Conservation (phyloP, 495 filamentous ascomycete species). For the Podospora australis region DNA sequence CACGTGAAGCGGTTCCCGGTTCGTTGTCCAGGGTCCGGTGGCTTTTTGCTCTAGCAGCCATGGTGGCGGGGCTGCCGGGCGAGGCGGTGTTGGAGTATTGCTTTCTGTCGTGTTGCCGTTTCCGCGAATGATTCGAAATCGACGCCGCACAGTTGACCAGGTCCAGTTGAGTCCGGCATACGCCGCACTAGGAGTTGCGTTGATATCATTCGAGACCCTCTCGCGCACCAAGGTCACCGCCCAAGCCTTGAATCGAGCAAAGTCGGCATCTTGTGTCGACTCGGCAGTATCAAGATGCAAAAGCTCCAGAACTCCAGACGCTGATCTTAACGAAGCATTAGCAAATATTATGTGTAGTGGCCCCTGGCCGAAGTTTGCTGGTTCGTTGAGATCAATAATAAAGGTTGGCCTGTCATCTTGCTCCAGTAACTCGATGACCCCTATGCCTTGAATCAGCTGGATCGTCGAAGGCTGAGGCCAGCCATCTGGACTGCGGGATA, state of each 20-base stretch:
- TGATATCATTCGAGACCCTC: conserved; percentile 31
- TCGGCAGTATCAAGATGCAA: conserved; percentile 41
- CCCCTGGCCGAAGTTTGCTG: conserved; percentile 44
- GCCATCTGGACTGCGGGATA: conserved; percentile 37
- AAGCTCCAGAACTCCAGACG: conserved; percentile 40
- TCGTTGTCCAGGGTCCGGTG: conserved; percentile 23
- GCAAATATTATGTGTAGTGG: conserved; percentile 51
- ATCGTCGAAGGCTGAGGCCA: conserved; percentile 32
- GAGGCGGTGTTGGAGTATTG: conserved; percentile 29
- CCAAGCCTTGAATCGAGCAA: conserved; percentile 58
- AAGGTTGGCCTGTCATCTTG: conserved; percentile 63
- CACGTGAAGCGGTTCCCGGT: conserved; percentile 15
- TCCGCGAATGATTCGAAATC: conserved; percentile 56
- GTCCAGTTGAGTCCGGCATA: conserved; percentile 57
- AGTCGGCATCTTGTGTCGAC: conserved; percentile 31
- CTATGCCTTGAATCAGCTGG: conserved; percentile 50
- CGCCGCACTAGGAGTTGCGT: conserved; percentile 43
- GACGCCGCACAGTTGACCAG: conserved; percentile 54
- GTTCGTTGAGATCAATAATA: conserved; percentile 54
- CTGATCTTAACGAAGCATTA: conserved; percentile 51
- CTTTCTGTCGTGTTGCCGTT: conserved; percentile 24
- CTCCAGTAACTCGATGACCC: conserved; percentile 58
- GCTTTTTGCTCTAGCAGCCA: conserved; percentile 17
- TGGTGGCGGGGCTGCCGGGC: conserved; percentile 22
- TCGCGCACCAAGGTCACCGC: conserved; percentile 44